Evolutionary conservation across 805 yeast species (phyloP).

Genomic region (Yarrowia osloensis): DNA sequence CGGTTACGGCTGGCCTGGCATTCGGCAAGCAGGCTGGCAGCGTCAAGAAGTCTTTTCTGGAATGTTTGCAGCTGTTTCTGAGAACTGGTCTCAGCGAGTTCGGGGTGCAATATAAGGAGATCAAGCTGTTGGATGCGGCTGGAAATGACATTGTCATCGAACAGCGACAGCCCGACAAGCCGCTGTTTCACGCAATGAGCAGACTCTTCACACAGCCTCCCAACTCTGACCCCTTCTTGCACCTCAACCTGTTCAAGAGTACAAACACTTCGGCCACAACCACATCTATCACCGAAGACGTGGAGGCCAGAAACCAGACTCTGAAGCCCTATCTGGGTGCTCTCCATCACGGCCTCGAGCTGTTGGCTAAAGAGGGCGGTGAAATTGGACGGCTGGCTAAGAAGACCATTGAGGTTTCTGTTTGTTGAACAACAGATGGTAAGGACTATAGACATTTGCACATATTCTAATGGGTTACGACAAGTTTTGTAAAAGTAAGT

Average conservation of each 20-base stretch:
- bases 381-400: conserved; percentile 58
- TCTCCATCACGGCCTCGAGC: conserved; percentile 53
- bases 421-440: background rate
- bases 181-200: conserved; percentile 43
- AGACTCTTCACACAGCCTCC: conserved; percentile 34
- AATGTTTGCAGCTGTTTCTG: conserved; percentile 51
- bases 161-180: conserved; percentile 6
- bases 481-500: too few relatives aligned
- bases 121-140: background rate
- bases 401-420: conserved; percentile 15
- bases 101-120: conserved; percentile 6
- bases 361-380: conserved; percentile 68
- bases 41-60: conserved; percentile 43
- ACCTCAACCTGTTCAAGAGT: conserved; percentile 38
- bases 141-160: background rate
- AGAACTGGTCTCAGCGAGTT: conserved; percentile 35
- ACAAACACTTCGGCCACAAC: background rate
- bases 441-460: background rate
- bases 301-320: conserved; percentile 54
- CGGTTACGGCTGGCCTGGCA: conserved; percentile 42
- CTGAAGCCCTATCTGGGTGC: conserved; percentile 55
- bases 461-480: background rate
- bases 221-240: conserved; percentile 42
- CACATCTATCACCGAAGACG: conserved; percentile 59
- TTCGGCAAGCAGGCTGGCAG: conserved; percentile 36